Percentiles rank a stretch among this genome's conserved stretches.
Evolutionary conservation across 305 asterid genomes (phyloP).

Genomic region (Striga hermonthica): DNA sequence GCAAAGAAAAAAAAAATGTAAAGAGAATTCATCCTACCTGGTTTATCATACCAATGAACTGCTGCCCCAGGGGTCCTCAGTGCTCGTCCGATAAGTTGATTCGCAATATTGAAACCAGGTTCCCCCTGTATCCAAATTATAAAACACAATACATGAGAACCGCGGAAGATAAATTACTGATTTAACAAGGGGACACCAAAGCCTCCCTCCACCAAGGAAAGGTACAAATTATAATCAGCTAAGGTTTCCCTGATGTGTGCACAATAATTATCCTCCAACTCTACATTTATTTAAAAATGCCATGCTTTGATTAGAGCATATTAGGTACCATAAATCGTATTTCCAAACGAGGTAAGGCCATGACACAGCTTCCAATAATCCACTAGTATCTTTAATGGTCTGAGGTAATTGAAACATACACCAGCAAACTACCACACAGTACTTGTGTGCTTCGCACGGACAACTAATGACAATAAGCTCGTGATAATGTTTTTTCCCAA

Average conservation of each 20-base stretch:
- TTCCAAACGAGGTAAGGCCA: slow-evolving; percentile 10
- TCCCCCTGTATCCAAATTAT: slow-evolving; percentile 60
- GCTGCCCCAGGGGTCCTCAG: slow-evolving; percentile 78
- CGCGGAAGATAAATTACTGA: slow-evolving; percentile 17
- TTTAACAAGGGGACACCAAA: slow-evolving; percentile 6
- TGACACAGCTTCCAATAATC: neutral
- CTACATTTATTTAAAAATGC: neutral
- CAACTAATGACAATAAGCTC: neutral
- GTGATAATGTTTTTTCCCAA: neutral
- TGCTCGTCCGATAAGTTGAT: slow-evolving; percentile 72
- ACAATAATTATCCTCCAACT: slow-evolving; percentile 11
- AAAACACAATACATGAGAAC: slow-evolving; percentile 22
- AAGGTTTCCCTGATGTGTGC: neutral
- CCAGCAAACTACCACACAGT: neutral
- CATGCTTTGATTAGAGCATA: slow-evolving; percentile 6
- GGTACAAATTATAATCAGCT: slow-evolving; percentile 14
- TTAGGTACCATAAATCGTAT: slow-evolving; percentile 3
- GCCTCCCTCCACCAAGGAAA: slow-evolving; percentile 21
- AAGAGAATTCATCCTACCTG: slow-evolving; percentile 56
- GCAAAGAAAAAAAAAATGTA: neutral
- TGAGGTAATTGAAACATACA: neutral
- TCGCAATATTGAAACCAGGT: slow-evolving; percentile 66
- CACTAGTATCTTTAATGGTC: neutral
- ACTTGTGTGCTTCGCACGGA: slow-evolving; percentile 10
- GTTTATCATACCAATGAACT: slow-evolving; percentile 96